Percentiles rank a stretch among this genome's conserved stretches.
phyloP scores from a whole-genome alignment of 305 asterid genomes.

The Nicotiana rustica region DNA sequence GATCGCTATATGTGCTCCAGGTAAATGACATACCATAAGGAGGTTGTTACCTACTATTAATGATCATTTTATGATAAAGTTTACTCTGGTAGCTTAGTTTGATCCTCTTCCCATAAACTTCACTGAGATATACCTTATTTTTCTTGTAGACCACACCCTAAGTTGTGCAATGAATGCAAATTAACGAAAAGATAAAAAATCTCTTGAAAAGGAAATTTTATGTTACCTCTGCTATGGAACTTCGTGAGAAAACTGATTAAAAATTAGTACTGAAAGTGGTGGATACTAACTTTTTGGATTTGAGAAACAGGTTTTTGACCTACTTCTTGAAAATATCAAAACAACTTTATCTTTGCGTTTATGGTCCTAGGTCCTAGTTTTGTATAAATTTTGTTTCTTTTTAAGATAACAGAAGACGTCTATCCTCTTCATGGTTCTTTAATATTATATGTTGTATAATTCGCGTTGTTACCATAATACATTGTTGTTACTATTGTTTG shows the following conservation, averaged over 20 bases:
- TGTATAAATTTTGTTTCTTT: background rate
- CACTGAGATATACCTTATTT: background rate
- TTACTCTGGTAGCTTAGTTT: background rate
- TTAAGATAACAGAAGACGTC: background rate
- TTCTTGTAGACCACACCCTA: background rate
- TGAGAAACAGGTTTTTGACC: background rate
- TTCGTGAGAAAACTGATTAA: background rate
- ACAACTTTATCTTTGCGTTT: background rate
- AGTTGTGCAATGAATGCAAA: background rate
- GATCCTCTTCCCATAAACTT: background rate
- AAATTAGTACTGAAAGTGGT: background rate
- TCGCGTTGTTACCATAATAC: too few relatives aligned
- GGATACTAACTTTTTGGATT: background rate
- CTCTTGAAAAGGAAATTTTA: background rate
- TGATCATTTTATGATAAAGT: background rate
- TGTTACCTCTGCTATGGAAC: background rate
- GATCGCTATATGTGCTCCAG: background rate
- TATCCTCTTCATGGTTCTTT: background rate
- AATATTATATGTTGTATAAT: too few relatives aligned
- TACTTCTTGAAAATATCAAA: conserved; percentile 14
- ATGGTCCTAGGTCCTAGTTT: background rate
- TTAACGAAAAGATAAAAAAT: background rate
- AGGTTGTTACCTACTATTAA: background rate
- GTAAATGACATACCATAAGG: background rate
- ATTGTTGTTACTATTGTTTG: too few relatives aligned